Evolutionary conservation across 345 rosid genomes (phyloP).

Genomic region (Euphorbia lathyris): DNA sequence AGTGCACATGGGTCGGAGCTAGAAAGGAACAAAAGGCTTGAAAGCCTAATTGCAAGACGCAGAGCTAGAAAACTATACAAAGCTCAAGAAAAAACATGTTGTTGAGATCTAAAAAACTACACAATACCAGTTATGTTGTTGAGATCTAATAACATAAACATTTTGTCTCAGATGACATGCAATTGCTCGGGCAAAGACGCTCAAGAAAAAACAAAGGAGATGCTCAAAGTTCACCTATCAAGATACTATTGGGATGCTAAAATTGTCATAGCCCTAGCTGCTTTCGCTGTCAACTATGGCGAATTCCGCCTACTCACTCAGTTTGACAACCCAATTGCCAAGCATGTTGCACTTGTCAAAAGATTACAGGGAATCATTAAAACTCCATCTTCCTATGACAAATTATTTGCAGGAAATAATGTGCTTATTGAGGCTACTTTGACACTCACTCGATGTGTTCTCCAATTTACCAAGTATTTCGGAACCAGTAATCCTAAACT

Average conservation of each 20-base stretch:
- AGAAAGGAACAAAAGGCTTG: slow-evolving; percentile 76
- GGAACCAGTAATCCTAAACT: not conserved
- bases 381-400: slow-evolving; percentile 19
- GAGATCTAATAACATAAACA: too few species aligned
- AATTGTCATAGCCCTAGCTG: slow-evolving; percentile 45
- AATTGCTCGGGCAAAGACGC: slow-evolving; percentile 49
- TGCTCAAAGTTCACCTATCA: slow-evolving; percentile 34
- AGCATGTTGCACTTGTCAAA: slow-evolving; percentile 42
- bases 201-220: slow-evolving; percentile 36
- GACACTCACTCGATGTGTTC: not conserved
- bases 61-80: slow-evolving; percentile 51
- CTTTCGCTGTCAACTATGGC: slow-evolving; percentile 44
- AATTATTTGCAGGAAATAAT: slow-evolving; percentile 17
- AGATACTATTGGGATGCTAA: slow-evolving; percentile 50
- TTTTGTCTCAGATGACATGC: slow-evolving; percentile 22
- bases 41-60: slow-evolving; percentile 68
- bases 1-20: slow-evolving; percentile 48
- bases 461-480: not conserved
- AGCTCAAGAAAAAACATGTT: too few species aligned
- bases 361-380: slow-evolving; percentile 39
- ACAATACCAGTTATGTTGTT: too few species aligned
- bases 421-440: slow-evolving; percentile 1
- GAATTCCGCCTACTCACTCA: slow-evolving; percentile 40
- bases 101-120: too few species aligned
- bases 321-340: slow-evolving; percentile 33